Percentiles rank a stretch among this genome's conserved stretches.
Conservation (phyloP, 2,329 filamentous ascomycete genomes). For the Verticillium longisporum region DNA sequence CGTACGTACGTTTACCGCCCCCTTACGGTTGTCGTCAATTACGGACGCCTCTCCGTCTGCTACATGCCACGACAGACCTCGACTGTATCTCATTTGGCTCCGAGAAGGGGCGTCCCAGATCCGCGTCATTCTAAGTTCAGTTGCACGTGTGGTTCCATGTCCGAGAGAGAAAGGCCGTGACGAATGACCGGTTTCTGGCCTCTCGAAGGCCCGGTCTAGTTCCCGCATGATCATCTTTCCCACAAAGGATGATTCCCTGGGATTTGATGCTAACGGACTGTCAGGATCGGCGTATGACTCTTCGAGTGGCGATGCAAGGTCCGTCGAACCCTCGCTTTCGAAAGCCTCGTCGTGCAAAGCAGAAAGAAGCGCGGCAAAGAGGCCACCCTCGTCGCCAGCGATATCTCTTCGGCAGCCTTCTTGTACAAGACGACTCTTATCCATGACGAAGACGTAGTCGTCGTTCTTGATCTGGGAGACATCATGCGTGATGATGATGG, state of each 20-base stretch:
- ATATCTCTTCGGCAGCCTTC: constrained; percentile 58
- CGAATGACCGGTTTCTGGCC: background rate
- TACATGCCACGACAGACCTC: background rate
- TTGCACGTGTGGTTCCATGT: background rate
- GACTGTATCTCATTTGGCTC: background rate
- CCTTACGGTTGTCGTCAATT: background rate
- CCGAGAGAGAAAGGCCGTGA: background rate
- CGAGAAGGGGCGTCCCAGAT: background rate
- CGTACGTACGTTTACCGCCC: background rate
- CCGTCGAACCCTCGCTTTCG: background rate
- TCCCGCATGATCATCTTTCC: background rate
- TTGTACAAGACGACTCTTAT: constrained; percentile 60
- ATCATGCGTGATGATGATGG: constrained; percentile 90
- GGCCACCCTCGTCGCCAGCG: constrained; percentile 31
- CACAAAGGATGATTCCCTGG: background rate
- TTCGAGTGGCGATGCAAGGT: background rate
- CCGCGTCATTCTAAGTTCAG: background rate
- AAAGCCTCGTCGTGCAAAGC: constrained; percentile 7
- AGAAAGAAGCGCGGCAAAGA: constrained; percentile 37
- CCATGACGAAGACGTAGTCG: constrained; percentile 78
- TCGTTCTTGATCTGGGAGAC: constrained; percentile 63
- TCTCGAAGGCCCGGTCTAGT: background rate
- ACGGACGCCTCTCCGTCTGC: background rate
- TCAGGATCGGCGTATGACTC: background rate
- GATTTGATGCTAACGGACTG: background rate